These are phyloP conservation scores for apple (Malus domestica) DNA, from an alignment of 306 rosid species.

Conservation along the genomic window DNA sequence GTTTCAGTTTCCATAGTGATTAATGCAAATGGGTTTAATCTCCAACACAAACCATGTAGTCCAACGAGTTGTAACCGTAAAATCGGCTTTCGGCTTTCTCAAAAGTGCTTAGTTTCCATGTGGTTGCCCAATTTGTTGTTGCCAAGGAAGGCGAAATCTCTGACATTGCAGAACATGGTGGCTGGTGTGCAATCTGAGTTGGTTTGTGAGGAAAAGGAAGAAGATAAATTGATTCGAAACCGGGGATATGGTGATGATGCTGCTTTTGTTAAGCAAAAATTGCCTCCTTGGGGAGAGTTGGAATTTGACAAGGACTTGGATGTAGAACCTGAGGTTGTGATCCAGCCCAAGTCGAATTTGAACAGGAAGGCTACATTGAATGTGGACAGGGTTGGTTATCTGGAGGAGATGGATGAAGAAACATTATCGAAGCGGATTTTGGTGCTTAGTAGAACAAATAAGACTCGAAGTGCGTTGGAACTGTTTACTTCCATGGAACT, in stretches of 20 bases:
- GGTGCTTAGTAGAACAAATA: conserved; percentile 76
- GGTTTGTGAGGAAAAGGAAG: conserved; percentile 26
- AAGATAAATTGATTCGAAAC: conserved; percentile 1
- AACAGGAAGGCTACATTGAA: conserved; percentile 18
- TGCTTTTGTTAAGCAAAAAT: conserved; percentile 25
- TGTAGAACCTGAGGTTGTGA: conserved; percentile 16
- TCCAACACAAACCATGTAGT: conserved; percentile 21
- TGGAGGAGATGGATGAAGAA: conserved; percentile 63
- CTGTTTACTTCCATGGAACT: conserved; percentile 68
- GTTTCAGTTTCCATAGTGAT: conserved; percentile 8
- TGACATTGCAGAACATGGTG: conserved; percentile 18
- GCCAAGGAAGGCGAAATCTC: conserved; percentile 19
- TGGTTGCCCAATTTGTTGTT: conserved; percentile 26
- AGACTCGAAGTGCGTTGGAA: conserved; percentile 65
- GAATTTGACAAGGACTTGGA: conserved; percentile 9
- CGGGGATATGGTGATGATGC: conserved; percentile 12
- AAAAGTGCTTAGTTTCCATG: conserved; percentile 19
- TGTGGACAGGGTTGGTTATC: conserved; percentile 31
- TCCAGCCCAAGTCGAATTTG: conserved; percentile 15
- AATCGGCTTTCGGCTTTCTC: conserved; percentile 8
- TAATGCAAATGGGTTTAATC: conserved; percentile 30
- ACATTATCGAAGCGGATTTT: conserved; percentile 57
- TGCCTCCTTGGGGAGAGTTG: conserved; percentile 45
- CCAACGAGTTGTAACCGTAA: conserved; percentile 19
- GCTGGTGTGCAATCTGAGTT: conserved; percentile 19